Base-by-base conservation (phyloP, 257 asterid genomes). In the Petunia axillaris region DNA sequence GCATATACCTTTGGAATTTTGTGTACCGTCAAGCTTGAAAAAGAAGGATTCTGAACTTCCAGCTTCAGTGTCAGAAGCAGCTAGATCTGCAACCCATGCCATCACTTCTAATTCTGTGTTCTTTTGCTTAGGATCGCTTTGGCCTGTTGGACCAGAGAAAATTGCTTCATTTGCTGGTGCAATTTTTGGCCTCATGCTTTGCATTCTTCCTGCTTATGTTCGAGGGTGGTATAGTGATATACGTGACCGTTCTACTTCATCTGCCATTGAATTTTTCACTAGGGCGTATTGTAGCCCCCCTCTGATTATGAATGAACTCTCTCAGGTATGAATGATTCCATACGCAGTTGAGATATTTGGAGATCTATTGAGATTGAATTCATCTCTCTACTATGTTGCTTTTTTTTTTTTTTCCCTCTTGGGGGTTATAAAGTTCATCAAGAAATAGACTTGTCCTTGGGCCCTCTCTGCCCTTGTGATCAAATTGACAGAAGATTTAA, bases 241-340 rank as follows among this genome's bases (percentile, higher is more conserved):
- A 85, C 91, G 99, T 65, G 97, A 94, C 80, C 99, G 99, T 62
- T 91, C 98, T 2, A 86, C 85, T 44, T 93, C 95, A 66, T 90
- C 98, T 84, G 85, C 95, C 77, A 86, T 96, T 76, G 99, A 96
- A 84, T 90, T 93, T 75, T 96, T 94, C 85, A 92, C 98, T n/a
- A 92, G 90, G 83, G 84, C 93, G 65, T 96, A 97, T 94, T 96
- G 99, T 86, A 92, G 99, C 91, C 96, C 99, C 11, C 88, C 89
- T 77, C 81, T 96, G 84, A 90, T 94, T 76, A 86, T 91, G 64
- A 91, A 90, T 65, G 99, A 96, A 83, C 86, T 96, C 81, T 87
- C 92, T 81, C 97, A 91, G 98, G 99, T 96, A 50, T 77, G 93
- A 77, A 64, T 74, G 60, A 37, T 41, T 48, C 76, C 76, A 25